These are phyloP conservation scores for Solanum hybrid DNA, from an alignment of 305 asterid species.

Conservation along the genomic window DNA sequence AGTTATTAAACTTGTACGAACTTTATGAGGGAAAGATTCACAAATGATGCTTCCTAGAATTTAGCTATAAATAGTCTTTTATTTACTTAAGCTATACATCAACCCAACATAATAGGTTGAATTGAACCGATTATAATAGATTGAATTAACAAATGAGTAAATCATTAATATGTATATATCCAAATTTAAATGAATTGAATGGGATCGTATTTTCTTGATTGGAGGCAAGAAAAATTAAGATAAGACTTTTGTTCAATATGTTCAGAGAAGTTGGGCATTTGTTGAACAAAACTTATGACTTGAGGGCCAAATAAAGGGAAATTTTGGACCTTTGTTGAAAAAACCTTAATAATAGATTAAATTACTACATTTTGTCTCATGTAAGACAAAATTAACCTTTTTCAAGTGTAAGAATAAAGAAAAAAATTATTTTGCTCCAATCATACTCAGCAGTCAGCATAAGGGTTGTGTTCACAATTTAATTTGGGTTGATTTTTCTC, in stretches of 20 bases:
- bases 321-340: not conserved
- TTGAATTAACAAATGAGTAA: not conserved
- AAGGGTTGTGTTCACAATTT: not conserved
- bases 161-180: not conserved
- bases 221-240: not conserved
- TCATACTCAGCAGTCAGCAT: not conserved
- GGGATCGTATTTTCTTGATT: rapidly evolving
- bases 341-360: not conserved
- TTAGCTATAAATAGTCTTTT: not conserved
- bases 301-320: not conserved
- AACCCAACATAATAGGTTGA: rapidly evolving
- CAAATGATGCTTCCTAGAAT: not conserved
- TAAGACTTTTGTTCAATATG: no score
- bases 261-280: no score
- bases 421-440: not conserved
- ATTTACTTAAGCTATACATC: not conserved
- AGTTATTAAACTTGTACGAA: not conserved
- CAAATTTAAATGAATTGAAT: not conserved
- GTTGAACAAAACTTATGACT: not conserved
- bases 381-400: not conserved
- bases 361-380: not conserved
- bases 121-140: not conserved
- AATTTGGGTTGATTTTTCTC: not conserved
- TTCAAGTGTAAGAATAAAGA: not conserved
- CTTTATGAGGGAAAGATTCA: not conserved